phyloP scores from a whole-genome alignment of 345 rosid genomes.

The Streptanthus diversifolius region DNA sequence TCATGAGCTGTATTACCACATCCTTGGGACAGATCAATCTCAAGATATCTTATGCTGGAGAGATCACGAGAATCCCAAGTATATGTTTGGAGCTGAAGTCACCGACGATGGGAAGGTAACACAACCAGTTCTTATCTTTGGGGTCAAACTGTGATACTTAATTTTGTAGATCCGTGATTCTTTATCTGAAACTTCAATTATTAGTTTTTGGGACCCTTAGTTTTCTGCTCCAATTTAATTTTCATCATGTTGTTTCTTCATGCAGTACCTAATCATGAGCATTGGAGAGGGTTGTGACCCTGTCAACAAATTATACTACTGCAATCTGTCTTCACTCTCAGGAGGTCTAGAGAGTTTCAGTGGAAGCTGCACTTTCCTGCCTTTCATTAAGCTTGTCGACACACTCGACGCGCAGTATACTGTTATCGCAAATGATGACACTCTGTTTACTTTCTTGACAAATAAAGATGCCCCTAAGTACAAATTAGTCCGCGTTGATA shows the following conservation, averaged over 20 bases:
- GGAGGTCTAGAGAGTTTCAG: slow-evolving; percentile 67
- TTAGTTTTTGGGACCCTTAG: background rate
- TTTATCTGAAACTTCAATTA: background rate
- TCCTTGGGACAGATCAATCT: slow-evolving; percentile 71
- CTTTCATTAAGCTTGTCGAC: slow-evolving; percentile 76
- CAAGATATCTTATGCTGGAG: slow-evolving; percentile 88
- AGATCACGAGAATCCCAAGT: slow-evolving; percentile 77
- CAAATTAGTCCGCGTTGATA: slow-evolving; percentile 77
- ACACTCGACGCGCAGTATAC: slow-evolving; percentile 60
- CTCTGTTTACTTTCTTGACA: slow-evolving; percentile 68
- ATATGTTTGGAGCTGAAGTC: slow-evolving; percentile 48
- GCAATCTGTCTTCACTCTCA: slow-evolving; percentile 57
- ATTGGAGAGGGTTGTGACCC: slow-evolving; percentile 68
- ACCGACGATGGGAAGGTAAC: slow-evolving; percentile 86
- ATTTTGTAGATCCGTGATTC: background rate
- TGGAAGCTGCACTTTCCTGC: slow-evolving; percentile 52
- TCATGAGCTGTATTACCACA: slow-evolving; percentile 80
- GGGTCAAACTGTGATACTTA: background rate
- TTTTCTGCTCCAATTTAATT: background rate
- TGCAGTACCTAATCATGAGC: slow-evolving; percentile 69
- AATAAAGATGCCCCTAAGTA: slow-evolving; percentile 84
- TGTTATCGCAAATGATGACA: slow-evolving; percentile 70
- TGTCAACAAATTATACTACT: slow-evolving; percentile 79
- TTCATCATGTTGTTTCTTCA: slow-evolving; percentile 12
- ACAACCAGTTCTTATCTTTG: background rate